phyloP scores from a whole-genome alignment of 2,329 filamentous ascomycete species.

The Davidsoniella neocaledoniae region DNA sequence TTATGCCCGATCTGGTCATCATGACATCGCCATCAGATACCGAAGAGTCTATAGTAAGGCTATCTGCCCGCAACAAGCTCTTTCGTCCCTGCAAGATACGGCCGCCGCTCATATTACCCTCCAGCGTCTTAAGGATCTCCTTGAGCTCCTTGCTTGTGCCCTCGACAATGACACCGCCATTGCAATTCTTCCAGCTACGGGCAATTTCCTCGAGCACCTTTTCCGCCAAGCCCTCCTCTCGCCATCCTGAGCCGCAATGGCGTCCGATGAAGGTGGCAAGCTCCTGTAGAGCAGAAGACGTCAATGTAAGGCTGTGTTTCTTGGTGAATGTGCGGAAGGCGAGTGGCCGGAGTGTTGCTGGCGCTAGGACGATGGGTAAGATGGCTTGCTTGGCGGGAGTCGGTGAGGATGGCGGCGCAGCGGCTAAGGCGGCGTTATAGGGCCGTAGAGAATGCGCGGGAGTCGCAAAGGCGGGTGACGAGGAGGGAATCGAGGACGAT shows the following conservation, averaged over 20 bases:
- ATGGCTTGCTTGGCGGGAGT: conserved; percentile 31
- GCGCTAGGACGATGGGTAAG: conserved; percentile 76
- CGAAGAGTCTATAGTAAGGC: conserved; percentile 38
- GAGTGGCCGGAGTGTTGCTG: conserved; percentile 69
- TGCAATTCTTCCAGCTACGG: conserved; percentile 77
- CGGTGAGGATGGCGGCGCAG: conserved; percentile 15
- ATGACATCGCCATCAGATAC: conserved; percentile 33
- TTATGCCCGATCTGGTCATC: conserved; percentile 36
- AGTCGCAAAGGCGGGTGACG: conserved; percentile 79
- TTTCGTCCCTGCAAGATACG: conserved; percentile 37
- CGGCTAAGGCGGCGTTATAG: conserved; percentile 38
- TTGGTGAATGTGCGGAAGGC: conserved; percentile 95
- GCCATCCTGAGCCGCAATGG: conserved; percentile 90
- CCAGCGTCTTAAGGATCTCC: conserved; percentile 65
- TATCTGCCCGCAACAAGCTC: conserved; percentile 45
- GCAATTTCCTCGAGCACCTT: conserved; percentile 83
- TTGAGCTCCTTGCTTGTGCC: conserved; percentile 61
- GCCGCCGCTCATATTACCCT: conserved; percentile 81
- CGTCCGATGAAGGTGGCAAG: conserved; percentile 81
- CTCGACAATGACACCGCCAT: conserved; percentile 81
- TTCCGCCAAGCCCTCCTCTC: conserved; percentile 86
- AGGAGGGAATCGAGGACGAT: conserved; percentile 59
- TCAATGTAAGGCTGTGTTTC: conserved; percentile 87
- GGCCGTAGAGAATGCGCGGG: conserved; percentile 63
- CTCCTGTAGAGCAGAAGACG: conserved; percentile 68